Base-by-base conservation (phyloP, 352 stramenopile species). In the Vaucheria bursata region DNA sequence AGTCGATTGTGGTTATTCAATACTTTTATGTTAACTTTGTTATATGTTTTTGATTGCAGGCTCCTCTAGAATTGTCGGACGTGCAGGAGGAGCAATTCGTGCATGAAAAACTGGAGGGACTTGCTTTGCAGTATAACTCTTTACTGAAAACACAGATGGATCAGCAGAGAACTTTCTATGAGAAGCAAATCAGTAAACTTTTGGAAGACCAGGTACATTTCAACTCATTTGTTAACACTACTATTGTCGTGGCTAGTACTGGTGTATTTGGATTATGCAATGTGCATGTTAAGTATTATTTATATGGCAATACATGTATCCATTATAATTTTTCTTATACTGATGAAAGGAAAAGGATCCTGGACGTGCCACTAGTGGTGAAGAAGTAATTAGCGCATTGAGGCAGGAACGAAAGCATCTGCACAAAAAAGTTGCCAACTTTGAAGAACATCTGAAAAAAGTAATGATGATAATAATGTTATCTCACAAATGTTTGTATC, bases 81-180 rank as follows among this genome's bases (percentile, higher is more conserved):
- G 85, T 7, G 36, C 73, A 83, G 76, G 90, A 96, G 71, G 92
- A 95, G 78, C 92, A 95, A 82, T 87, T 89, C 0, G 88, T 97
- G 64, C 93, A 97, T 84, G 86, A 87, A 6, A 98, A 98, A 85
- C 86, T 97, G 6, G 94, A 98, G 81, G 95, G 94, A 45, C 90
- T 97, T 39, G 93, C 93, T 0, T 87, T 91, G 38, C 93, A 98
- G 87, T 98, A 98, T 85, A 97, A 97, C 66, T 94, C 93, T 52
- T 77, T 98, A 49, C 84, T 98, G 33, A 97, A 96, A 69, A 96
- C 90, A 79, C 93, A 98, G 88, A 85, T 98, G 59, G 92, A 97
- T 77, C 90, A 97, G 68, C 95, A 98, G 86, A 89, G 93, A 0
- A 45, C 73, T 29, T 83, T 80, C 50, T 83, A 83, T 53, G 72